phyloP scores from a whole-genome alignment of 768 basidiomycete genomes.

The Mrakia gelida region DNA sequence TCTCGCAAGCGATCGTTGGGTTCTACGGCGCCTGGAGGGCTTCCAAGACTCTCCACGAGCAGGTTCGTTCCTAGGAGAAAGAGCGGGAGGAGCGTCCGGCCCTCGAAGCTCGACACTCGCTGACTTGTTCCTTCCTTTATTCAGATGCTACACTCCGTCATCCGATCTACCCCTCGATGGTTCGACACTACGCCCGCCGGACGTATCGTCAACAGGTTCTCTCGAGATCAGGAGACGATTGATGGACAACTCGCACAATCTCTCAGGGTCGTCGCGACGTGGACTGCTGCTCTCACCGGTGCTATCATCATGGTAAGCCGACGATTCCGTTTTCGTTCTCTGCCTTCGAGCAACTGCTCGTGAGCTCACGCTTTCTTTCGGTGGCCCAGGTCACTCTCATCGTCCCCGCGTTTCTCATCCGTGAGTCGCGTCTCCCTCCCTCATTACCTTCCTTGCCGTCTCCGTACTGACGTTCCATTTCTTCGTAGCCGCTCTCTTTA shows the following conservation, averaged over 20 bases:
- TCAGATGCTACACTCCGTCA: slow-evolving; percentile 60
- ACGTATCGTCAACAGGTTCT: slow-evolving; percentile 38
- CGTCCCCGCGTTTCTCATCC: slow-evolving; percentile 77
- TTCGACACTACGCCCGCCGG: slow-evolving; percentile 75
- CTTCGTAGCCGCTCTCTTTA: slow-evolving; percentile 54
- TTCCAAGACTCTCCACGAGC: slow-evolving; percentile 45
- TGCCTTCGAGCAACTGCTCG: not conserved
- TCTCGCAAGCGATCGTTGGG: slow-evolving; percentile 47
- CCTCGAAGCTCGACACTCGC: too few species aligned
- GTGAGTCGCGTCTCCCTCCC: too few species aligned
- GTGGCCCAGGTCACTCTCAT: slow-evolving; percentile 47
- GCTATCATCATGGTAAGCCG: slow-evolving; percentile 55
- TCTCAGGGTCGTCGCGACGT: slow-evolving; percentile 66
- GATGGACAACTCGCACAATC: slow-evolving; percentile 58
- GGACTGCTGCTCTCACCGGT: slow-evolving; percentile 69
- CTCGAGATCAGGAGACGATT: slow-evolving; percentile 76
- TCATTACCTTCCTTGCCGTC: too few species aligned
- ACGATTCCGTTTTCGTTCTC: too few species aligned
- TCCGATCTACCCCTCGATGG: slow-evolving; percentile 70
- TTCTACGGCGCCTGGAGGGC: slow-evolving; percentile 44
- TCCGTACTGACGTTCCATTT: too few species aligned
- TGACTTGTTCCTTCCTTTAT: not conserved
- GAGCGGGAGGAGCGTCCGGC: too few species aligned
- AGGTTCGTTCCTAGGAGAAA: slow-evolving; percentile 28
- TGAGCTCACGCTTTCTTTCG: not conserved